Base-by-base conservation (phyloP, 306 rosid genomes). In the Lagenaria siceraria region DNA sequence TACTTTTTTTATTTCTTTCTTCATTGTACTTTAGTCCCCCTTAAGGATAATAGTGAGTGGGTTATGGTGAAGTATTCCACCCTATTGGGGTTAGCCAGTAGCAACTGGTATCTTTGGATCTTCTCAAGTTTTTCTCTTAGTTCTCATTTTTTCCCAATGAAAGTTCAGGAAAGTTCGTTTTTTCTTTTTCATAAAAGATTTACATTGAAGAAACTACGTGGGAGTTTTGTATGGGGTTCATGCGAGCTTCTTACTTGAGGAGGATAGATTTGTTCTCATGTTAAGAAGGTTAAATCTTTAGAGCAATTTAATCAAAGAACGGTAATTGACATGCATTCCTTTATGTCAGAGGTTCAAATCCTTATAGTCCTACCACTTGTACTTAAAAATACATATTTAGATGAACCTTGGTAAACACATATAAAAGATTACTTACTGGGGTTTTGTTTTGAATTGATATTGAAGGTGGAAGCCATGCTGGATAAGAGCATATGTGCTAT, bases 391-490 rank as follows among this genome's bases (percentile, higher is more conserved):
- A 46, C 2, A 12, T 46, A 17, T 46, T 38, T 38, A 38, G 15
- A 46, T 46, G 1, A 46, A 10, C 5, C 17, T 46, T 10, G 51
- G 51, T 12, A 11, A 14, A 46, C 53, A 51, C 55, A 18, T 51
- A 51, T 1, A 46, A 10, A 46, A 46, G 0, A 10, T 46, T 46
- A 17, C 55, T 17, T 51, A 51, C 8, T 51, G 55, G n/a, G 21
- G 1, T 17, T 66, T 38, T 64, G 27, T 36, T 40, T 40, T 38
- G 62, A 55, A 75, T n/a, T 74, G 17, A 51, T 54, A 40, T 24
- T 62, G 49, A 78, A 94, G 98, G 98, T 94, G 77, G 98, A 95
- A 81, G 97, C 98, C 75, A 95, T 95, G 98, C 74, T 92, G 77
- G 98, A 95, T 83, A 94, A 94, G 86, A 90, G 97, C 10, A 90